Evolutionary conservation across 768 basidiomycete species (phyloP).

Genomic region (Exidia glandulosa): DNA sequence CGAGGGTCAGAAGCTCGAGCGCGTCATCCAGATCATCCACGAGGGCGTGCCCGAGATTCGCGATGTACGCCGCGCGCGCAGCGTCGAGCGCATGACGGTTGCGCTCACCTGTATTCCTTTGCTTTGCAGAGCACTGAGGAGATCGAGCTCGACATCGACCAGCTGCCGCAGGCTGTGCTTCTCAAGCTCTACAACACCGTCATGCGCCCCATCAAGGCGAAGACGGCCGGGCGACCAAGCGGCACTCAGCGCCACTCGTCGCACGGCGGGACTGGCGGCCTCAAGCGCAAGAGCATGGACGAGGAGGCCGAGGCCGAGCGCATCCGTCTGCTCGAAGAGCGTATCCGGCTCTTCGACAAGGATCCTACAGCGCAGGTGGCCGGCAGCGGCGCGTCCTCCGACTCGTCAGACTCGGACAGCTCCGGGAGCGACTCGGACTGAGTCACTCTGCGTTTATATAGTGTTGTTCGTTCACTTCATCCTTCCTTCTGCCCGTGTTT

Average conservation of each 20-base stretch:
- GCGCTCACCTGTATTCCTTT: conserved; percentile 8
- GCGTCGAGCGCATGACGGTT: conserved; percentile 2
- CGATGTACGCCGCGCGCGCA: conserved; percentile 51
- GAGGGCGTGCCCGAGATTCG: conserved; percentile 88
- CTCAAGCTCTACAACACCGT: conserved; percentile 95
- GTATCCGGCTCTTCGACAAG: conserved; percentile 74
- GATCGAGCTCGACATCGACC: conserved; percentile 96
- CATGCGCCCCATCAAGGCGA: conserved; percentile 47
- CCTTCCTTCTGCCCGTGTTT: no score
- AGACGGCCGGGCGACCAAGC: conserved; percentile 28
- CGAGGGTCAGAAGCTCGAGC: conserved; percentile 73
- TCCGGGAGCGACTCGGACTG: conserved; percentile 1
- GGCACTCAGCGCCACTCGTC: conserved; percentile 53
- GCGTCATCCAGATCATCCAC: conserved; percentile 91
- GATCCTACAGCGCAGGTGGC: conserved; percentile 30
- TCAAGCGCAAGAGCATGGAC: conserved; percentile 93
- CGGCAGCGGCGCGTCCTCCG: conserved; percentile 67
- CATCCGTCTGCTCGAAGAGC: conserved; percentile 82
- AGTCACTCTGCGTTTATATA: background rate
- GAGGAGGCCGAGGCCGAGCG: conserved; percentile 94
- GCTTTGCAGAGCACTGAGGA: conserved; percentile 83
- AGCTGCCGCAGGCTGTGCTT: conserved; percentile 74
- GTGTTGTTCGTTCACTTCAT: background rate
- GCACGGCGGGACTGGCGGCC: conserved; percentile 77
- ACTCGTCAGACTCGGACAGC: conserved; percentile 19